A percentile compares a stretch with the other conserved stretches of the same genome.
These are phyloP conservation scores for Dipsacomyces acuminosporus DNA, from an alignment of 371 early-diverging fungal genomes.

Conservation along the genomic window DNA sequence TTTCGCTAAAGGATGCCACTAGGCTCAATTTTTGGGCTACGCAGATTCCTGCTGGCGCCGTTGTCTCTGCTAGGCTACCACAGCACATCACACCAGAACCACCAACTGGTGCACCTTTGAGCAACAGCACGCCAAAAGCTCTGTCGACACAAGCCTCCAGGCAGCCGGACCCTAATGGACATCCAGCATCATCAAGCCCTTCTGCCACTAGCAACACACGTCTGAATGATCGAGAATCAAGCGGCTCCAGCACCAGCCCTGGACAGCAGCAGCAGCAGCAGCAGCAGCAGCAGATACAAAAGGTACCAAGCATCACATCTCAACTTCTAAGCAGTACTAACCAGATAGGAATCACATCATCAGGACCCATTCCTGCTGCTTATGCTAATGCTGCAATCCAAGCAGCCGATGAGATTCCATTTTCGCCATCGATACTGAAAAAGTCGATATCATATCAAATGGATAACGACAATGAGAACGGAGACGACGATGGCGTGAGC, in stretches of 20 bases:
- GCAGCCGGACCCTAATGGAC: too few species aligned
- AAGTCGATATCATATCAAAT: neutral
- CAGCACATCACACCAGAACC: neutral
- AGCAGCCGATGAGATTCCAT: neutral
- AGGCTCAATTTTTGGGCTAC: constrained; percentile 34
- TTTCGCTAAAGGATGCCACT: constrained; percentile 19
- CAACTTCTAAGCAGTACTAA: constrained; percentile 10
- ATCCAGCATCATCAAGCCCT: too few species aligned
- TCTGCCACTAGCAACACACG: too few species aligned
- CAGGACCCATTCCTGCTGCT: neutral
- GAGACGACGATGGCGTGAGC: neutral
- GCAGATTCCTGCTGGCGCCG: constrained; percentile 30
- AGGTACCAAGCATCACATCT: constrained; percentile 8
- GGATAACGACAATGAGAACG: neutral
- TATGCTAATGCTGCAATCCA: neutral
- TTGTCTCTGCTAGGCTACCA: constrained; percentile 13
- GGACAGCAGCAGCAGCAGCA: too few species aligned
- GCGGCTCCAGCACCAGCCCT: too few species aligned
- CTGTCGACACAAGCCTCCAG: too few species aligned
- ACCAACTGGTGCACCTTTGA: neutral
- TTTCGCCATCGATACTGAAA: neutral
- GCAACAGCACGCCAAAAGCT: too few species aligned
- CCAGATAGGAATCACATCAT: constrained; percentile 8
- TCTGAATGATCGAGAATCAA: too few species aligned
- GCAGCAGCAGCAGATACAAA: too few species aligned